These are phyloP conservation scores for Hypoxylon fragiforme DNA, from an alignment of 495 filamentous ascomycete species.

Conservation along the genomic window DNA sequence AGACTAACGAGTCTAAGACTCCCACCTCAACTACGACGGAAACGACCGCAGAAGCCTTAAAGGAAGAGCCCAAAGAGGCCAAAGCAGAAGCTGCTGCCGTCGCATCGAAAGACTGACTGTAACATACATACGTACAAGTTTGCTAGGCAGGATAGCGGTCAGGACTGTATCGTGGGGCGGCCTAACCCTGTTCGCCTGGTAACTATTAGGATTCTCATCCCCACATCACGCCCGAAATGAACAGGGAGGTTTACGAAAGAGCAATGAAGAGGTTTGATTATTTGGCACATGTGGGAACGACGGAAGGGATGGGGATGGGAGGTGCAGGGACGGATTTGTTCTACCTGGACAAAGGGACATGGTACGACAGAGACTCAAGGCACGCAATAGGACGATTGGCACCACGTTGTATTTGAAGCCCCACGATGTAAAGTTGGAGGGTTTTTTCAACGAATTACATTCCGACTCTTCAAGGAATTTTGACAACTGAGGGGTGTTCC, in stretches of 20 bases:
- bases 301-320: slow-evolving; percentile 6
- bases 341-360: slow-evolving; percentile 4
- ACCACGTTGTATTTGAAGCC: slow-evolving; percentile 2
- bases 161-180: slow-evolving; percentile 12
- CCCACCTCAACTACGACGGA: slow-evolving; percentile 9
- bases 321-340: slow-evolving; percentile 8
- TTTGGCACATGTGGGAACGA: slow-evolving; percentile 23
- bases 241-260: slow-evolving; percentile 21
- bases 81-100: slow-evolving; percentile 24
- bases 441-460: slow-evolving; percentile 13
- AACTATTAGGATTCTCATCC: slow-evolving; percentile 19
- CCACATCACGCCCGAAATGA: slow-evolving; percentile 14
- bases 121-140: neutral
- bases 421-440: slow-evolving; percentile 3
- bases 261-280: slow-evolving; percentile 33
- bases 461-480: slow-evolving; percentile 12
- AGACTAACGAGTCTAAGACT: slow-evolving; percentile 14
- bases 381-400: slow-evolving; percentile 24
- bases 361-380: slow-evolving; percentile 22
- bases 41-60: slow-evolving; percentile 16
- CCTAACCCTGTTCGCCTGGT: slow-evolving; percentile 3
- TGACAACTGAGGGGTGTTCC: slow-evolving; percentile 10
- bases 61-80: slow-evolving; percentile 34
- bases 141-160: slow-evolving; percentile 24
- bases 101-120: slow-evolving; percentile 31